Evolutionary conservation across 2,329 filamentous ascomycete species (phyloP), one percentile per base, ranked within the genome.

Genomic region (Xylaria sp.): DNA sequence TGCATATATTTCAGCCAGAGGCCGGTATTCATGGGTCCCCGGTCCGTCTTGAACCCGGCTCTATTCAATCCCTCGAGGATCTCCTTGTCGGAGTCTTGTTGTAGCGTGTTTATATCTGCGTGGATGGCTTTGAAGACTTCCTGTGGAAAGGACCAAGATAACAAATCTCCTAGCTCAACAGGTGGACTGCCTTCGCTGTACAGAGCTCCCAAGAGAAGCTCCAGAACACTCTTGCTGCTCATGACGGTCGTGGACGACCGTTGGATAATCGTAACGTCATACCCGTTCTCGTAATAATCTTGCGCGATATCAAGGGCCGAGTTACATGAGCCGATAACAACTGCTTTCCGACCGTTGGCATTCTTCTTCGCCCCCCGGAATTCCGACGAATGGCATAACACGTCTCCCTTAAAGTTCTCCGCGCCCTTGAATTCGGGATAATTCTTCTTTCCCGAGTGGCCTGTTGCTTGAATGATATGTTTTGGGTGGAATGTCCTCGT

Each of bases 401-500:
- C 77, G 40, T 82, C 81, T 1, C 88, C 87, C 59, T 83, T 77
- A 78, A 89, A 91, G 2, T 67, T 75, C 17, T 82, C 81, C 69
- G 84, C 79, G 0, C 89, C 89, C 28, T 86, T 85, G 70, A 92
- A 84, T 0, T 75, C 71, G 0, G 90, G 90, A 57, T 87, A 77
- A 65, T 88, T 86, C 76, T 88, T 90, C 78, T 91, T 88, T 2
- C 90, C 90, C 0, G 88, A 89, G 73, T 91, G 89, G 0, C 90
- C 90, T 0, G 90, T 93, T 1, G 88, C 88, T 73, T 91, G 88
- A 53, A 93, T 84, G 36, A 93, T 77, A 69, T 92, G 90, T 5
- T 82, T 85, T 0, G 90, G 90, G 44, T 86, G 84, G 46, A 92
- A 78, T 0, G 83, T 88, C 20, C 88, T 84, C 1, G 80, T 84